Evolutionary conservation across 768 basidiomycete genomes (phyloP).

Genomic region (Tephrocybe sp.): DNA sequence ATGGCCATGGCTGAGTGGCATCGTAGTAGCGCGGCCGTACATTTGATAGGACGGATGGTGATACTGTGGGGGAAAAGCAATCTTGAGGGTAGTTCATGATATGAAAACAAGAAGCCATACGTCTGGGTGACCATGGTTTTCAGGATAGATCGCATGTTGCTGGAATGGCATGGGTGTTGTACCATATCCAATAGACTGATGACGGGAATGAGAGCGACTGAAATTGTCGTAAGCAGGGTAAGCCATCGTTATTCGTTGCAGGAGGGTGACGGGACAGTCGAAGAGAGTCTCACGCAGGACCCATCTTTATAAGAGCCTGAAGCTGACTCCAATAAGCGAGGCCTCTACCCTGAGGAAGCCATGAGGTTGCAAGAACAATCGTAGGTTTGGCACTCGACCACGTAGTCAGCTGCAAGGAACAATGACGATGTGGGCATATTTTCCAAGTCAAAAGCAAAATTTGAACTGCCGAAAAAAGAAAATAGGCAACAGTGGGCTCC

Average conservation of each 20-base stretch:
- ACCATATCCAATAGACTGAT: slow-evolving; percentile 39
- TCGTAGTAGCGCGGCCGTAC: slow-evolving; percentile 36
- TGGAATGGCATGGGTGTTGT: slow-evolving; percentile 29
- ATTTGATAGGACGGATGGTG: slow-evolving; percentile 45
- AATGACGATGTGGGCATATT: not conserved
- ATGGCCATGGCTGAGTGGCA: slow-evolving; percentile 39
- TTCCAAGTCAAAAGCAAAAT: not conserved
- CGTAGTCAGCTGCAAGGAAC: not conserved
- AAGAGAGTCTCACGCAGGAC: not conserved
- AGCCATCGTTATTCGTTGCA: slow-evolving; percentile 14
- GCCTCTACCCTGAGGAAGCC: slow-evolving; percentile 12
- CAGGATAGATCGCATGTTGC: slow-evolving; percentile 39
- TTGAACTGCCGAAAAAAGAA: not conserved
- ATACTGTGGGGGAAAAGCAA: slow-evolving; percentile 33
- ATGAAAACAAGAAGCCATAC: slow-evolving; percentile 29
- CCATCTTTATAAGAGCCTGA: slow-evolving; percentile 17
- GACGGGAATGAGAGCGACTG: slow-evolving; percentile 33
- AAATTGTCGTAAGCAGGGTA: slow-evolving; percentile 27
- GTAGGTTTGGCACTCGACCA: not conserved
- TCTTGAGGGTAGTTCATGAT: not conserved
- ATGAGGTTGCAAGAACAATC: slow-evolving; percentile 16
- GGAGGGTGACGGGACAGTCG: slow-evolving; percentile 1
- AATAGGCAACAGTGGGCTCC: not conserved
- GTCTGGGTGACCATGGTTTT: slow-evolving; percentile 32
- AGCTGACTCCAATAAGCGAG: slow-evolving; percentile 15